phyloP scores from a whole-genome alignment of 352 stramenopile genomes.

The Thalassiosira allenii region DNA sequence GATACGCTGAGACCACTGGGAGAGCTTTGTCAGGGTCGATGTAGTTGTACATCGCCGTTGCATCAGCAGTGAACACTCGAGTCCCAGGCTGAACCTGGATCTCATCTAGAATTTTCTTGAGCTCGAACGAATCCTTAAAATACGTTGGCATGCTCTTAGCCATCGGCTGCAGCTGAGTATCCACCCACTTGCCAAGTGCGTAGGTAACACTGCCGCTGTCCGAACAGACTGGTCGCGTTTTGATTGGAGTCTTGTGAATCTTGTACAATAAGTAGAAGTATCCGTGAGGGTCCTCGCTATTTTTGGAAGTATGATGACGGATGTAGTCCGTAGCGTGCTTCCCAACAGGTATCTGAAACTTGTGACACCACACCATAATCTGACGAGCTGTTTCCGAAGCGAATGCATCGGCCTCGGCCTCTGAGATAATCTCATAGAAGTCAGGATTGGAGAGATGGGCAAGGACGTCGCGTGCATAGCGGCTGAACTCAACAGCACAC shows the following conservation, averaged over 20 bases:
- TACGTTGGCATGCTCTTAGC: conserved; percentile 16
- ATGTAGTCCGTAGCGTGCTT: background rate
- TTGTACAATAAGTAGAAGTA: conserved; percentile 48
- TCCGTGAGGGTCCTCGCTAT: conserved; percentile 17
- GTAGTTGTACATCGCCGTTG: conserved; percentile 57
- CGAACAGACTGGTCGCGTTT: conserved; percentile 19
- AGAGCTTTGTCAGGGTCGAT: conserved; percentile 38
- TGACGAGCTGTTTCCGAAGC: background rate
- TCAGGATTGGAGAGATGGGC: background rate
- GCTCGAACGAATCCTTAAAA: conserved; percentile 45
- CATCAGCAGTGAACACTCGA: conserved; percentile 39
- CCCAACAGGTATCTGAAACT: background rate
- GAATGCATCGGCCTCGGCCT: background rate
- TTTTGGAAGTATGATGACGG: background rate
- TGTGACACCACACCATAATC: background rate
- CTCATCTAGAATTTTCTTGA: conserved; percentile 21
- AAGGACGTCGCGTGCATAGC: background rate
- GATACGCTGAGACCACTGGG: conserved; percentile 7
- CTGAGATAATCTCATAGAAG: background rate
- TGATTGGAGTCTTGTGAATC: conserved; percentile 27
- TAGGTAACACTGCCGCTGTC: conserved; percentile 27
- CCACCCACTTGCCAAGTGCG: conserved; percentile 23
- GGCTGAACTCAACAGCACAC: background rate
- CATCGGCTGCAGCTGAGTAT: conserved; percentile 30
- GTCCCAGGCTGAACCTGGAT: background rate